These are phyloP conservation scores for Aspergillus sclerotiicarbonarius DNA, from an alignment of 495 filamentous ascomycete genomes.

Conservation along the genomic window DNA sequence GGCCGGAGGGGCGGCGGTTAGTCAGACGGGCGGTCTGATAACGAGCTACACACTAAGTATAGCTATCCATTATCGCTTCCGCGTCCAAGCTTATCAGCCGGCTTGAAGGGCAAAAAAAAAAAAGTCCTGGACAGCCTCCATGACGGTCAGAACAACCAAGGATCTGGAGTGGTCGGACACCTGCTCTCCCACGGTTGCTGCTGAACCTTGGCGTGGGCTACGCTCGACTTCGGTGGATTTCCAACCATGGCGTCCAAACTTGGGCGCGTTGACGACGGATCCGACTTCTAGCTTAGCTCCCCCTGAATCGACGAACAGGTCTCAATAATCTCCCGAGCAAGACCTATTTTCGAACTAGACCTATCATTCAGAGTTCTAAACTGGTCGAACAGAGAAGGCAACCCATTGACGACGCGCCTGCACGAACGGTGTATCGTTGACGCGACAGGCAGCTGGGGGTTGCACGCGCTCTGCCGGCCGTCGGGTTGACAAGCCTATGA, in stretches of 20 bases:
- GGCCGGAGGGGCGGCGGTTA: slow-evolving; percentile 1
- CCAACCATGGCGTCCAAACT: neutral
- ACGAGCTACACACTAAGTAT: neutral
- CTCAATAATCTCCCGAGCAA: neutral
- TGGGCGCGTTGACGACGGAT: neutral
- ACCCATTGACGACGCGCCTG: neutral
- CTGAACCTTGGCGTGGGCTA: neutral
- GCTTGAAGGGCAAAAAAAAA: neutral
- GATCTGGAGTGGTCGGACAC: neutral
- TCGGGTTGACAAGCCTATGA: neutral
- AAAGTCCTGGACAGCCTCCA: neutral
- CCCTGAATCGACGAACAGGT: slow-evolving; percentile 1
- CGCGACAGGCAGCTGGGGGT: neutral
- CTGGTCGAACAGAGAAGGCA: neutral
- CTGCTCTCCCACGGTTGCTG: neutral
- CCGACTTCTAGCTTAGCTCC: slow-evolving; percentile 1
- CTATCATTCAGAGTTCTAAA: neutral
- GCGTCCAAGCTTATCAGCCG: too few relatives aligned
- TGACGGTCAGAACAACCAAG: too few relatives aligned
- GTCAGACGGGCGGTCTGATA: neutral
- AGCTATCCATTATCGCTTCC: neutral
- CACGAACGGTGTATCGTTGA: neutral
- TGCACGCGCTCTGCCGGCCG: neutral
- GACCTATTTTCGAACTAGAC: slow-evolving; percentile 1
- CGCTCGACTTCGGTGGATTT: neutral